A percentile compares a stretch with the other conserved stretches of the same genome.
These are phyloP conservation scores for Rhytidiadelphus loreus DNA, from an alignment of 225 moss, liverwort and hornwort species.

Conservation along the genomic window DNA sequence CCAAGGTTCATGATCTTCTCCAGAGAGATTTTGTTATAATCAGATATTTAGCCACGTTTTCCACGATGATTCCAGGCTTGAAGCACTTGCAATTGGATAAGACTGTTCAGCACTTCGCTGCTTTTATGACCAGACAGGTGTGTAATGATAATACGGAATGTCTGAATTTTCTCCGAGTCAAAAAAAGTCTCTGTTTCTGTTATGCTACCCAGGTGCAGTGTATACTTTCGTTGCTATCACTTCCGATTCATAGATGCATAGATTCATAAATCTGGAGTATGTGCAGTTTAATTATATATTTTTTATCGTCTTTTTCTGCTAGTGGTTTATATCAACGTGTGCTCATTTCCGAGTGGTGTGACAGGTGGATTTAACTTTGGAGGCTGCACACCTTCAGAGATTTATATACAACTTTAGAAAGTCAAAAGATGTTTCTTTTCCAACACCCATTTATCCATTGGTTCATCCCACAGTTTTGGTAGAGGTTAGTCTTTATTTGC, in stretches of 20 bases:
- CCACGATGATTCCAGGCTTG: constrained; percentile 59
- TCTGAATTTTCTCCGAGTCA: not conserved
- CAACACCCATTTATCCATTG: constrained; percentile 75
- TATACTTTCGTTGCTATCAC: not conserved
- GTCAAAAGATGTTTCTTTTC: constrained; percentile 69
- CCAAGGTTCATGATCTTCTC: constrained; percentile 64
- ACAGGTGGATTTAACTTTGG: constrained; percentile 85
- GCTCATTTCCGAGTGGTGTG: not conserved
- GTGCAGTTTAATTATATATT: not conserved
- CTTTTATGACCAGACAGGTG: constrained; percentile 95
- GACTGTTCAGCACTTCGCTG: constrained; percentile 87
- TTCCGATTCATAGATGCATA: not conserved
- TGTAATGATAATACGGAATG: not conserved
- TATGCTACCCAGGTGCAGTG: not conserved
- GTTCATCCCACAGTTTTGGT: constrained; percentile 94
- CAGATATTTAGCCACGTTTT: constrained; percentile 57
- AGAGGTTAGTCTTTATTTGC: constrained; percentile 44
- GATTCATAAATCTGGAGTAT: not conserved
- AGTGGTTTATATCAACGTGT: not conserved
- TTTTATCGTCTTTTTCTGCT: not conserved
- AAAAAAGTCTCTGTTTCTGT: not conserved
- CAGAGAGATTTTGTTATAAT: constrained; percentile 87
- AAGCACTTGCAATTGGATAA: constrained; percentile 80
- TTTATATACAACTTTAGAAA: constrained; percentile 92
- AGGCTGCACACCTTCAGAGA: constrained; percentile 88